These are phyloP conservation scores for Macrocybe gigantea DNA, from an alignment of 768 basidiomycete species.

Conservation along the genomic window DNA sequence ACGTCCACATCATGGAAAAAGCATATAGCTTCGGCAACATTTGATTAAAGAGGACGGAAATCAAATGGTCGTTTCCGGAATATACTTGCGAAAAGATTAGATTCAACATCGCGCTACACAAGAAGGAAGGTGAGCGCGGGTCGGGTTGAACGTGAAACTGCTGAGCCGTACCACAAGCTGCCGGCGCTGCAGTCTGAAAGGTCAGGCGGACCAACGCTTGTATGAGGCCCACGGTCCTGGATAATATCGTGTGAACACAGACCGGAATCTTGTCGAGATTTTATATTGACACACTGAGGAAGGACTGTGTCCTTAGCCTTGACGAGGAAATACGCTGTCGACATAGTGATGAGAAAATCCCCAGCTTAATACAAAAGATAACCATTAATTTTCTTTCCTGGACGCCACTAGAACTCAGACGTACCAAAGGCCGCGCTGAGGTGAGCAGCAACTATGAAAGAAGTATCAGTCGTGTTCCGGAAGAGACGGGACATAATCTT, in stretches of 20 bases:
- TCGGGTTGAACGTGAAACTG: too few relatives aligned
- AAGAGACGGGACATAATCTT: not conserved
- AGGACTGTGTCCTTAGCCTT: slow-evolving; percentile 20
- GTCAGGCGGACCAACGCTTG: slow-evolving; percentile 23
- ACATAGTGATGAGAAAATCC: slow-evolving; percentile 20
- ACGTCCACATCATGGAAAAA: too few relatives aligned
- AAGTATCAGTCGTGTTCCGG: not conserved
- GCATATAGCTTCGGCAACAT: too few relatives aligned
- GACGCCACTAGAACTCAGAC: not conserved
- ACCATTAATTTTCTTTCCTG: not conserved
- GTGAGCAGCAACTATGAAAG: slow-evolving; percentile 19
- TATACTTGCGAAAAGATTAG: too few relatives aligned
- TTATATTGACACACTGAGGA: slow-evolving; percentile 15
- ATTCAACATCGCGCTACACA: too few relatives aligned
- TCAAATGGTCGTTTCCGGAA: too few relatives aligned
- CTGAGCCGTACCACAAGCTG: slow-evolving; percentile 22
- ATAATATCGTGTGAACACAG: not conserved
- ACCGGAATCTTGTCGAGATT: not conserved
- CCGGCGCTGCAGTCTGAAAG: slow-evolving; percentile 24
- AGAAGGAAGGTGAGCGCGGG: too few relatives aligned
- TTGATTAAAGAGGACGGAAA: too few relatives aligned
- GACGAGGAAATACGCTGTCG: slow-evolving; percentile 23
- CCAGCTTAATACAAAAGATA: slow-evolving; percentile 14
- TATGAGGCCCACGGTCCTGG: slow-evolving; percentile 21
- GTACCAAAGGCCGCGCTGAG: slow-evolving; percentile 20